Base-by-base conservation (phyloP, 192 early-diverging fungal genomes). In the Coemansia biformis region DNA sequence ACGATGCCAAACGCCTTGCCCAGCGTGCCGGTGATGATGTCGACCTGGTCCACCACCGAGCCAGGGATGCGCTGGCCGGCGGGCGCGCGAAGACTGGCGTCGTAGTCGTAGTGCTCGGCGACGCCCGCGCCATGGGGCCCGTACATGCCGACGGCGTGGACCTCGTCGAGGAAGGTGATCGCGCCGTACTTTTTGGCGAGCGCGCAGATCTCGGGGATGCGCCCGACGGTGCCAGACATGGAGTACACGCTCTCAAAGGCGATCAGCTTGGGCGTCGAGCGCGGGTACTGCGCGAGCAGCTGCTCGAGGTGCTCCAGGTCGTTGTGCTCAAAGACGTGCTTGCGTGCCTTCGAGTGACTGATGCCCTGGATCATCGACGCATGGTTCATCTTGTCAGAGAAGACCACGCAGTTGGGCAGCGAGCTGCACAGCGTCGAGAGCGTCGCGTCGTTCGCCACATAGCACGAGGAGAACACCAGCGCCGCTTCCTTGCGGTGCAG, bases 301-400 rank as follows among this genome's bases (percentile, higher is more conserved):
- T 79, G 62, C 75, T 97, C 93, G 29, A 97, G 78, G 59, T 97
- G 90, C 8, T 73, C 82, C 36, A 93, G 60, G 54, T 97, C 87
- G 66, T 97, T 97, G 78, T 94, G 93, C 38, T 85, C 78, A 78
- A 97, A 97, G 18, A 97, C 82, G 48, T 84, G 81, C 78, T 93
- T 93, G 37, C 77, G 65, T 13, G 88, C 90, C 19, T 84, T 72
- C 15, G 93, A 94, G 79, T 97, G 81, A 52, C 84, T 84, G 59
- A 97, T 92, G 52, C 93, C 93, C 77, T 94, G 92, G 66, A 97
- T 97, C 93, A 97, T 97, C 10, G 92, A 94, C n/a, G 93, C 93
- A 54, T 97, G 93, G 77, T 97, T 97, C 57, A 86, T 80, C 14
- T 85, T 68, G 68, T 97, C 93, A 37, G 92, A 94, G 51, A 97